These are phyloP conservation scores for Eutypa lata DNA, from an alignment of 2,329 filamentous ascomycete species.

Conservation along the genomic window DNA sequence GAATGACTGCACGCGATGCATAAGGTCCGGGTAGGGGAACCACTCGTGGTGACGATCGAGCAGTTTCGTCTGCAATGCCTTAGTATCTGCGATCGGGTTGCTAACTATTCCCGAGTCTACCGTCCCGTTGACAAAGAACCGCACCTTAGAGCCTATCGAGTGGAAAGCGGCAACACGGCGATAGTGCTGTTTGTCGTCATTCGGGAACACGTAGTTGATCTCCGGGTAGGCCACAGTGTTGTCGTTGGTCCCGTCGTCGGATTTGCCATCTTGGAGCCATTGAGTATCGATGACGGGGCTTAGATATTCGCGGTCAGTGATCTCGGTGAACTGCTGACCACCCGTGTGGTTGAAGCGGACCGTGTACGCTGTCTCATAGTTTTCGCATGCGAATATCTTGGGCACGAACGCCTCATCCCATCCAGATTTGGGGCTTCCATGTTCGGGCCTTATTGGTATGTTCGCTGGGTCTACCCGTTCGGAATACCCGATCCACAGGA, in stretches of 20 bases:
- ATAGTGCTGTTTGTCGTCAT: slow-evolving; percentile 21
- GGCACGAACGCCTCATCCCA: slow-evolving; percentile 32
- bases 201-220: slow-evolving; percentile 29
- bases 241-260: slow-evolving; percentile 34
- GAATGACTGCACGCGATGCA: slow-evolving; percentile 24
- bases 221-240: slow-evolving; percentile 30
- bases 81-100: slow-evolving; percentile 24
- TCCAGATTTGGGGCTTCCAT: slow-evolving; percentile 19
- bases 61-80: slow-evolving; percentile 40
- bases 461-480: slow-evolving; percentile 17
- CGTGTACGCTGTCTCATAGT: slow-evolving; percentile 34
- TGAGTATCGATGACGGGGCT: slow-evolving; percentile 32
- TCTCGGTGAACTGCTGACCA: slow-evolving; percentile 24
- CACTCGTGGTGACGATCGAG: slow-evolving; percentile 33
- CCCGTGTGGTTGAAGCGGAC: slow-evolving; percentile 32
- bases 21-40: slow-evolving; percentile 27
- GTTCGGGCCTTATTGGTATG: slow-evolving; percentile 16
- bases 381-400: slow-evolving; percentile 35
- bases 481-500: slow-evolving; percentile 37
- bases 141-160: slow-evolving; percentile 30
- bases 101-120: slow-evolving; percentile 24
- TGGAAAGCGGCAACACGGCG: slow-evolving; percentile 33
- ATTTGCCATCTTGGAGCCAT: slow-evolving; percentile 21
- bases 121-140: slow-evolving; percentile 30
- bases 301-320: slow-evolving; percentile 23